Evolutionary conservation across 2,329 filamentous ascomycete species (phyloP).

Genomic region (Botrytis hyacinthi): DNA sequence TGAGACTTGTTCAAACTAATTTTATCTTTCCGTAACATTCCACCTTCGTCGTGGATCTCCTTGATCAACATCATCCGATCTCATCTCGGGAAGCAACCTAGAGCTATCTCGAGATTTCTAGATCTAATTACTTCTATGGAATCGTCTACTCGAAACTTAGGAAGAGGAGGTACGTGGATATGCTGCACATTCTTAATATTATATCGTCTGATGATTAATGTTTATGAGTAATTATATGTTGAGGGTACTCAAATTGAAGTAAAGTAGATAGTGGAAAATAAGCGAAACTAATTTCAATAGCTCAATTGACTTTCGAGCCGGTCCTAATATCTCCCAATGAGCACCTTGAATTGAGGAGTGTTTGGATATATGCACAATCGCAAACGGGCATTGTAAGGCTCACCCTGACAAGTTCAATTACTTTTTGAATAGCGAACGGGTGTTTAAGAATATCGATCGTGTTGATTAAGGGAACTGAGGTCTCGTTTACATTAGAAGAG

Average conservation of each 20-base stretch:
- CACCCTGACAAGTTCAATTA: background rate
- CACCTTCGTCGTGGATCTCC: background rate
- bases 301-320: background rate
- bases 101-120: background rate
- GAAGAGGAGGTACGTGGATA: background rate
- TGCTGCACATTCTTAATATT: background rate
- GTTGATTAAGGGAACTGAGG: background rate
- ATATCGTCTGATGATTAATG: rapidly evolving
- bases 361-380: background rate
- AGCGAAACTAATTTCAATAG: background rate
- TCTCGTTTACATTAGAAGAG: background rate
- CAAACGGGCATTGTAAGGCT: background rate
- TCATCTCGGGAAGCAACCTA: too few relatives aligned
- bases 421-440: background rate
- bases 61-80: background rate
- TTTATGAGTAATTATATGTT: rapidly evolving
- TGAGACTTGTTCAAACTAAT: background rate
- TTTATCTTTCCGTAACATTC: background rate
- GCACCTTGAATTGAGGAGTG: background rate
- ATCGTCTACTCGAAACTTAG: background rate
- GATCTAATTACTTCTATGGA: background rate
- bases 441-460: background rate
- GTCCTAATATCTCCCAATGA: background rate
- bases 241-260: background rate
- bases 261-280: background rate